Evolutionary conservation across 2,329 filamentous ascomycete species (phyloP).

Genomic region (Aureobasidium zeae): DNA sequence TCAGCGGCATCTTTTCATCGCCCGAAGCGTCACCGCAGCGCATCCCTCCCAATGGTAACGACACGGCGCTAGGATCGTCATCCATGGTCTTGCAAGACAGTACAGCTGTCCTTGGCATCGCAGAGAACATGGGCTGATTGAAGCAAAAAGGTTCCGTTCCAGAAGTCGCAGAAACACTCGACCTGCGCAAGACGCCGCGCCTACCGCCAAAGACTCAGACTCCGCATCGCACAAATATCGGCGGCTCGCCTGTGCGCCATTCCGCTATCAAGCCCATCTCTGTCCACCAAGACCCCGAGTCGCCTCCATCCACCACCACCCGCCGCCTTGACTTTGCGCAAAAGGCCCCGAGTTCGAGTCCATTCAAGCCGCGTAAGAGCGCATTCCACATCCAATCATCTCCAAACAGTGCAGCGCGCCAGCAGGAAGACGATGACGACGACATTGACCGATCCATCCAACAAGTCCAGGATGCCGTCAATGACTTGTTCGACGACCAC

Average conservation of each 20-base stretch:
- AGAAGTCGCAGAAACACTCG: conserved; percentile 37
- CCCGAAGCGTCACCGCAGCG: conserved; percentile 53
- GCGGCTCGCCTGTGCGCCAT: conserved; percentile 51
- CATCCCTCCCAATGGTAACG: conserved; percentile 24
- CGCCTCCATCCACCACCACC: conserved; percentile 18
- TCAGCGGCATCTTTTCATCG: conserved; percentile 83
- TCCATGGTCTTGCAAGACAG: conserved; percentile 52
- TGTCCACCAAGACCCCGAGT: neutral
- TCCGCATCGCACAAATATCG: conserved; percentile 53
- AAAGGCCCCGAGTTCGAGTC: conserved; percentile 21
- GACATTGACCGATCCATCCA: conserved; percentile 14
- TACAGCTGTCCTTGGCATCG: conserved; percentile 29
- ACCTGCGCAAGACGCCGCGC: conserved; percentile 35
- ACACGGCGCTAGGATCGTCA: conserved; percentile 42
- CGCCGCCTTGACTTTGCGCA: conserved; percentile 27
- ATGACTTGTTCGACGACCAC: conserved; percentile 7
- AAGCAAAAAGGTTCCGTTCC: conserved; percentile 38
- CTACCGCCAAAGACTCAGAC: conserved; percentile 47
- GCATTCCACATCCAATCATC: conserved; percentile 16
- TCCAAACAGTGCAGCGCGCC: neutral
- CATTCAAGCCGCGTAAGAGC: conserved; percentile 26
- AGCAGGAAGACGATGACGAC: conserved; percentile 8
- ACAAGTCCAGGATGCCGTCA: conserved; percentile 14
- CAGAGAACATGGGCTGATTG: neutral
- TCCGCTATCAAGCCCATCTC: conserved; percentile 45